These are phyloP conservation scores for Benincasa hispida DNA, from an alignment of 306 rosid species.

Conservation along the genomic window DNA sequence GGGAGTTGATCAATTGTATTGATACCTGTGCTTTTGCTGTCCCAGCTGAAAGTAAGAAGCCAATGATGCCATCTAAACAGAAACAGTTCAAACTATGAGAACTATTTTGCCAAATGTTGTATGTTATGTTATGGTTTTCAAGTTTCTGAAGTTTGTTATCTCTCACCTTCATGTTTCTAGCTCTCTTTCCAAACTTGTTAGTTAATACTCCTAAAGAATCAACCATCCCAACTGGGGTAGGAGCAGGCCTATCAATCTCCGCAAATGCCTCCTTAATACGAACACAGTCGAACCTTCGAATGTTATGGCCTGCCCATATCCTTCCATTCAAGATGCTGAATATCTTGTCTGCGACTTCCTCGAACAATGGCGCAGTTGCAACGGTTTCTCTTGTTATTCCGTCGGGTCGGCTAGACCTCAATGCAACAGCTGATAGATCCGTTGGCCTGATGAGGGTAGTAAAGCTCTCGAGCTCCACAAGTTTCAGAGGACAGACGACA, in stretches of 20 bases:
- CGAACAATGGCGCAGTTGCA: slow-evolving; percentile 59
- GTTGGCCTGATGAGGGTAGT: slow-evolving; percentile 57
- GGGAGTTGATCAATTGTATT: neutral
- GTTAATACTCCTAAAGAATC: slow-evolving; percentile 63
- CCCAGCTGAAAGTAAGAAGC: slow-evolving; percentile 86
- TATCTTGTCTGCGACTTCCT: slow-evolving; percentile 67
- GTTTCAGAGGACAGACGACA: slow-evolving; percentile 52
- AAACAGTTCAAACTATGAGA: slow-evolving; percentile 2
- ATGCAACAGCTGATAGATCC: slow-evolving; percentile 42
- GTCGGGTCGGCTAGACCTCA: slow-evolving; percentile 48
- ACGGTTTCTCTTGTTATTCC: slow-evolving; percentile 67
- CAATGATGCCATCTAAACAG: slow-evolving; percentile 76
- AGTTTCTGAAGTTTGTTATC: neutral
- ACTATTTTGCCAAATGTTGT: neutral
- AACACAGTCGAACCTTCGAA: slow-evolving; percentile 67
- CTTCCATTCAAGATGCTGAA: slow-evolving; percentile 64
- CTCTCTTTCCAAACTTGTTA: slow-evolving; percentile 75
- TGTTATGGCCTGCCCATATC: slow-evolving; percentile 94
- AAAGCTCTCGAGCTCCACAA: slow-evolving; percentile 66
- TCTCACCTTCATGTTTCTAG: slow-evolving; percentile 94
- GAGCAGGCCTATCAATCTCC: slow-evolving; percentile 47
- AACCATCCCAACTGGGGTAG: slow-evolving; percentile 51
- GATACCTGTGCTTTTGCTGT: slow-evolving; percentile 79
- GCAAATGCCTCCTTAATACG: slow-evolving; percentile 76
- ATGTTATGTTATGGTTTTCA: neutral